Evolutionary conservation across 163 green algal species (phyloP), one percentile per base, ranked within the genome.

Genomic region (Trebouxiophyceae sp.): DNA sequence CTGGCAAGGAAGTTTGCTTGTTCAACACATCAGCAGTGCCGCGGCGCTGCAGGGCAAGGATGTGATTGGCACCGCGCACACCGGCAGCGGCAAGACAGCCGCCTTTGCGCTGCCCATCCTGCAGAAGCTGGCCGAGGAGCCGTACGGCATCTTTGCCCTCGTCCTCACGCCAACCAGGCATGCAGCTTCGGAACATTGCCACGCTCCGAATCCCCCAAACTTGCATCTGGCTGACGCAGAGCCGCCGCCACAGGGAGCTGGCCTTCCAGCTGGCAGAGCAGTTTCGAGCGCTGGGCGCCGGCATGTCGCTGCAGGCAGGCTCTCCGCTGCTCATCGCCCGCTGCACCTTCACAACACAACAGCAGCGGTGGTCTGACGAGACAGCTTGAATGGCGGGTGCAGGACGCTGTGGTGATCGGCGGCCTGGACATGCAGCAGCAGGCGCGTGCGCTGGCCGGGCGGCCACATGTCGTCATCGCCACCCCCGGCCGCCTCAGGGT

Each of bases 81-180:
- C 91, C 4, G 91, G 91, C 68, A 93, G 81, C 60, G 91, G 91
- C 62, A 97, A 97, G 73, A 97, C 91, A 16, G 91, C 89, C 12
- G 88, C 91, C 0, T 97, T 96, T 70, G 91, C 90, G 24, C 73
- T 97, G 56, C 91, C 91, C 32, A 91, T 96, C 24, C 77, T 97
- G 24, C 89, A 96, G 65, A 60, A 70, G 39, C 84, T 97, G 32
- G 81, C 86, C 4, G 70, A 82, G 28, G 86, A 96, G 60, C 87
- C 87, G 0, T 96, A 85, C 60, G 91, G 91, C 29, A 80, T 97
- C 0, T 96, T 88, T 72, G 84, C 82, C 0, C 69, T 96, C 3
- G 81, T 94, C 2, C 79, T 97, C 0, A 95, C 88, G 1, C 91
- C 91, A 26, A 96, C 91, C 1, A 85, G 88, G 88, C 90, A n/a